Base-by-base conservation (phyloP, 176 grass and related monocot genomes). In the Oryza meyeriana region DNA sequence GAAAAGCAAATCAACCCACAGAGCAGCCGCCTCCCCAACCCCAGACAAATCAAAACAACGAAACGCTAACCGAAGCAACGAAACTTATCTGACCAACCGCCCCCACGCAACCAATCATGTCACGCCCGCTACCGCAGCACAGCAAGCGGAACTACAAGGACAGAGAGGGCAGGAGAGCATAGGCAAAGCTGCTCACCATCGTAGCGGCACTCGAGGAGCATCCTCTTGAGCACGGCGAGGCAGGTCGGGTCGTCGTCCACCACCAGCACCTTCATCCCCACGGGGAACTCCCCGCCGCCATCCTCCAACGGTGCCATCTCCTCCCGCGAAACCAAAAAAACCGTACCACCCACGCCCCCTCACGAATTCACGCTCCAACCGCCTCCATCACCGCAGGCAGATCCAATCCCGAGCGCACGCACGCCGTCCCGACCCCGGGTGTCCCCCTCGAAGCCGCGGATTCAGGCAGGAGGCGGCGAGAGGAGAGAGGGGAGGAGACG, bases 211-310 rank as follows among this genome's bases (percentile, higher is more conserved):
- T 89, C 30, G 25, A 67, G 36, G 84, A 99, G 96, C 96, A 93
- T 95, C 81, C 65, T 84, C 67, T 99, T 81, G 73, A 99, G 89
- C 52, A 99, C 84, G 30, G 71, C 9, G 75, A 99, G 89, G 64
- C 93, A 95, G 25, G 82, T 95, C 44, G 75, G 59, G 89, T 99
- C 96, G 47, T 99, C 96, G 67, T 99, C 96, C 25, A 99, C 96
- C 29, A 99, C 91, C 29, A 99, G 87, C 61, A 99, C 87, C 87
- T 91, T 94, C 93, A 99, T 82, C 68, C 96, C 96, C 73, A 83
- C 89, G 35, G 96, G 96, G 79, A 98, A 98, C 42, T 91, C 88
- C 75, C 75, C 90, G 13, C 83, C 88, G 16, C 65, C 84, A 30
- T 87, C 84, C 25, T 79, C 85, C 48, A 58, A 77, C 83, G 72